These are phyloP conservation scores for Pelargonium cotyledonis DNA, from an alignment of 441 rosid species.

Conservation along the genomic window DNA sequence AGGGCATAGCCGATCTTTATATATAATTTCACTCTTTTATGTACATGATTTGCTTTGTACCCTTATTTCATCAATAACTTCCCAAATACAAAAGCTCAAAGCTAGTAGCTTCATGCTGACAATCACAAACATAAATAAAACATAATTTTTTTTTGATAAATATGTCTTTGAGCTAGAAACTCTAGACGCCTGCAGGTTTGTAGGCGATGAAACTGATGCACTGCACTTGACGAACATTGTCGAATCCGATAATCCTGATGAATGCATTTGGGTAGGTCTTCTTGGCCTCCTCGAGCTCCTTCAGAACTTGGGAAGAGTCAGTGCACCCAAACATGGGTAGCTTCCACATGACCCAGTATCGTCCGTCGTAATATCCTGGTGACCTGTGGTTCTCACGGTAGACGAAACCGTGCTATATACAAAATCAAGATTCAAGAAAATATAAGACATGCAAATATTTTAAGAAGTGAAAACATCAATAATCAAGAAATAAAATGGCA, in stretches of 20 bases:
- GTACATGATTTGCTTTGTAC: too few species aligned
- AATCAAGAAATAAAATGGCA: not conserved
- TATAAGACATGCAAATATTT: too few species aligned
- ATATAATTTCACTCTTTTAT: too few species aligned
- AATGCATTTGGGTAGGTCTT: conserved; percentile 30
- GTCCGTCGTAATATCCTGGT: conserved; percentile 39
- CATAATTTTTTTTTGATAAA: too few species aligned
- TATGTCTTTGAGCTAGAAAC: too few species aligned
- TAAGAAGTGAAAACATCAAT: not conserved
- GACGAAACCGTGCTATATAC: conserved; percentile 29
- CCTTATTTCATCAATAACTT: too few species aligned
- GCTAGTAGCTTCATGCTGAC: too few species aligned
- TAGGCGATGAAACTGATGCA: conserved; percentile 43
- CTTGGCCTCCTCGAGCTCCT: conserved; percentile 39
- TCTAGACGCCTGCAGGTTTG: conserved; percentile 26
- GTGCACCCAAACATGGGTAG: conserved; percentile 44
- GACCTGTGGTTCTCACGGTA: conserved; percentile 31
- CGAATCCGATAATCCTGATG: conserved; percentile 37
- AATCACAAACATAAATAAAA: too few species aligned
- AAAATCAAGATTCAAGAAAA: too few species aligned
- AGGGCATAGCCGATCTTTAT: too few species aligned
- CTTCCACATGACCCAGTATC: conserved; percentile 50
- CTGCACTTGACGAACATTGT: conserved; percentile 39
- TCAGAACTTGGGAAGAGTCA: conserved; percentile 34
- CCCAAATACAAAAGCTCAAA: too few species aligned